phyloP scores from a whole-genome alignment of 768 basidiomycete species.

The Pulveroboletus sp. region DNA sequence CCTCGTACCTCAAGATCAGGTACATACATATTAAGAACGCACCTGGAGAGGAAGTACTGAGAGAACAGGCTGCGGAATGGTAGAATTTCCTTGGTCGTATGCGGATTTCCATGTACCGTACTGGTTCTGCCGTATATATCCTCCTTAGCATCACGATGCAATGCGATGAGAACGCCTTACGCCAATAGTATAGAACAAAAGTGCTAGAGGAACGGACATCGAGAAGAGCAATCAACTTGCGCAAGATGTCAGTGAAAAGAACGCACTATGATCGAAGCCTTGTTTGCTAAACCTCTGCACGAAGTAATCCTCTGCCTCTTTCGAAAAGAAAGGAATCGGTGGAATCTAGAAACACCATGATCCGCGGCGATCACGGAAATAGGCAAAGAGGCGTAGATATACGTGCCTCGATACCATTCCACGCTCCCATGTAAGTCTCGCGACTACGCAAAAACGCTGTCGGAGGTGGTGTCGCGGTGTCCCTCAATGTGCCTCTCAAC shows the following conservation, averaged over 20 bases:
- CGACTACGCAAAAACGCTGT: slow-evolving; percentile 47
- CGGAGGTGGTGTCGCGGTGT: slow-evolving; percentile 54
- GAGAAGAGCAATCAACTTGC: neutral
- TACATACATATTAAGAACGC: slow-evolving; percentile 7
- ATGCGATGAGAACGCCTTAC: slow-evolving; percentile 28
- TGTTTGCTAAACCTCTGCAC: slow-evolving; percentile 57
- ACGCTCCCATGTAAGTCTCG: slow-evolving; percentile 53
- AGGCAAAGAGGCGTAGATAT: neutral
- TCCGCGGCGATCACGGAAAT: neutral
- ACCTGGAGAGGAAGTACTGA: slow-evolving; percentile 41
- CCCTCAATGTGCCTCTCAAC: slow-evolving; percentile 55
- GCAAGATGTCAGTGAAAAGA: neutral
- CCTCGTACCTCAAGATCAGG: neutral
- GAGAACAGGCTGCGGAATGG: slow-evolving; percentile 41
- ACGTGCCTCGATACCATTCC: slow-evolving; percentile 33
- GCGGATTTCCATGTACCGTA: slow-evolving; percentile 36
- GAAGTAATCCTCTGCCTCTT: slow-evolving; percentile 68
- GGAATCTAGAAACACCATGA: slow-evolving; percentile 58
- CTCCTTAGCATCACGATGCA: neutral
- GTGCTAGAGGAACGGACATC: slow-evolving; percentile 35
- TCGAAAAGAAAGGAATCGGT: slow-evolving; percentile 56
- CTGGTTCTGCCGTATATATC: slow-evolving; percentile 34
- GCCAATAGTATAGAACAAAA: slow-evolving; percentile 62
- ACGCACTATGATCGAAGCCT: slow-evolving; percentile 61
- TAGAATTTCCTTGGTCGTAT: slow-evolving; percentile 40